These are phyloP conservation scores for Saccharomycopsis sp. DNA, from an alignment of 805 yeast genomes.

Conservation along the genomic window DNA sequence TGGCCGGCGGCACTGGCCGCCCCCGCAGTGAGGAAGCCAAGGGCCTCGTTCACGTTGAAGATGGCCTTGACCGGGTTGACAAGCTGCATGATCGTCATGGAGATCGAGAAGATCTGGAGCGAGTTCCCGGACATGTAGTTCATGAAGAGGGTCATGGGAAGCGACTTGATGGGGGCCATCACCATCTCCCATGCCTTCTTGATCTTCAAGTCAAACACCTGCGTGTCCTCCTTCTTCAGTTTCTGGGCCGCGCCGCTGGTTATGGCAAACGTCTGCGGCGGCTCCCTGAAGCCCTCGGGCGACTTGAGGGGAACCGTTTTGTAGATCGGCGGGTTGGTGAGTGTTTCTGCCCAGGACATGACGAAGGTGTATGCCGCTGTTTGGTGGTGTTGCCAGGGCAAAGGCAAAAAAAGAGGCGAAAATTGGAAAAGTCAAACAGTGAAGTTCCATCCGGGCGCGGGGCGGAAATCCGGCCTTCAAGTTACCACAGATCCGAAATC, in stretches of 20 bases:
- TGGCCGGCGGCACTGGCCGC: too few species aligned
- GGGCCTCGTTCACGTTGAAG: slow-evolving; percentile 44
- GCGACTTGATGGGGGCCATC: slow-evolving; percentile 64
- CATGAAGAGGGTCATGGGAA: slow-evolving; percentile 90
- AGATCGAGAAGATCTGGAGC: slow-evolving; percentile 80
- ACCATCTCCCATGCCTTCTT: slow-evolving; percentile 87
- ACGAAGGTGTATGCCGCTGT: neutral
- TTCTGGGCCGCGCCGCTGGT: slow-evolving; percentile 4
- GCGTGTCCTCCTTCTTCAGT: neutral
- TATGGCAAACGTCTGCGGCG: slow-evolving; percentile 4
- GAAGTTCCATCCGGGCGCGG: too few species aligned
- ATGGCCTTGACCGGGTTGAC: slow-evolving; percentile 72
- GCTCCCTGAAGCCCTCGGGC: slow-evolving; percentile 11
- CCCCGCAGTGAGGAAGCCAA: slow-evolving; percentile 34
- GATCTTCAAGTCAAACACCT: slow-evolving; percentile 29
- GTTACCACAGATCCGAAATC: too few species aligned
- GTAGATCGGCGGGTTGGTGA: slow-evolving; percentile 11
- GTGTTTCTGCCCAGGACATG: slow-evolving; percentile 12
- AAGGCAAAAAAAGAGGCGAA: too few species aligned
- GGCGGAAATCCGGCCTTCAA: too few species aligned
- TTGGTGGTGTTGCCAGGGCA: neutral
- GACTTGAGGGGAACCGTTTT: slow-evolving; percentile 12
- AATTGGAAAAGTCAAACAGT: too few species aligned
- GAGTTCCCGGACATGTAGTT: slow-evolving; percentile 89
- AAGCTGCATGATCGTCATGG: slow-evolving; percentile 80